Base-by-base conservation (phyloP, 2,329 filamentous ascomycete species). In the Claviceps spartinae region DNA sequence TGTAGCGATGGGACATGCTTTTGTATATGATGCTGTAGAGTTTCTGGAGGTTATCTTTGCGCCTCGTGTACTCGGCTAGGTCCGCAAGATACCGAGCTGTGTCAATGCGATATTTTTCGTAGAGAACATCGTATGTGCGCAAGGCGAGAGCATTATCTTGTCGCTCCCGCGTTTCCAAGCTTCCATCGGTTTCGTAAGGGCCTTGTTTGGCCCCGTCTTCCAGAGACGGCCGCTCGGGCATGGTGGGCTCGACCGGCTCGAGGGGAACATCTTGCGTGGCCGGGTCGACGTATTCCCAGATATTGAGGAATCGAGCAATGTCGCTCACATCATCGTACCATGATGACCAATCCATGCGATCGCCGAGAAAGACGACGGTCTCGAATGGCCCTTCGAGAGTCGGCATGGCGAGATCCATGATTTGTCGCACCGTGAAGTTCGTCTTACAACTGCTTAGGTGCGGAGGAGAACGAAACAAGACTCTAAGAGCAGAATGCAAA, bases 211-310 rank as follows among this genome's bases (percentile, higher is more conserved):
- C 36, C 14, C 42, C 20, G 3, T 7, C 2, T 5, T 48, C 47
- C 37, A 56, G 45, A 2, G 40, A 8, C 14, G 55, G 55, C n/a
- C 43, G 36, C 4, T n/a, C 22, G 1, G 56, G 56, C 2, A 49
- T 6, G 16, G 37, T 14, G 1, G 55, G 55, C 18, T 48, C 46
- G n/a, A 14, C 22, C 7, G 53, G 55, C 47, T 38, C 24, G 24
- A 9, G 40, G 42, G 53, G 49, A 13, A 45, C 37, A 26, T 18
- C 13, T 36, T 37, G 37, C 34, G 41, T 22, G 24, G 49, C 48
- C 6, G 56, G 55, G 34, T 58, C 37, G 45, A 56, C 54, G 26
- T 53, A 58, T 6, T 45, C 16, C 56, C 56, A 58, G 16, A 56
- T 18, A 7, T 48, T 26, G n/a, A 49, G 30, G 4, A 50, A 34